Percentiles rank a stretch among this genome's conserved stretches.
Conservation (phyloP, 2,329 filamentous ascomycete genomes). For the Ophiostoma pallidulum region DNA sequence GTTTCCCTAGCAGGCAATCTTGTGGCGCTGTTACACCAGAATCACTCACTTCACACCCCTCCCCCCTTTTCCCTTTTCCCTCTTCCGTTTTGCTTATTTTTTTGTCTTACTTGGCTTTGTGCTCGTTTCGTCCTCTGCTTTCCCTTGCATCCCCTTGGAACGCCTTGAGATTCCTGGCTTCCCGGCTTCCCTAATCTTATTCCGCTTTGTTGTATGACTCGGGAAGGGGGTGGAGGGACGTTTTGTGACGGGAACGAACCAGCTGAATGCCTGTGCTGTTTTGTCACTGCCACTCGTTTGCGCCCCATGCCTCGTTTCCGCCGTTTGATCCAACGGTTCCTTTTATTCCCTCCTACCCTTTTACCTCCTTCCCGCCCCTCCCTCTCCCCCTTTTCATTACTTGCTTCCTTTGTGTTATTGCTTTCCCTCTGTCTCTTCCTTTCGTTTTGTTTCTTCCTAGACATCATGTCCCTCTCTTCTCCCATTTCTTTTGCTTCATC, state of each 20-base stretch:
- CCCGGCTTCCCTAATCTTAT: neutral
- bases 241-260: neutral
- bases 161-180: too few relatives aligned
- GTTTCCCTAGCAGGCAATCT: neutral
- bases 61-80: neutral
- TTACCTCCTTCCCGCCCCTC: neutral
- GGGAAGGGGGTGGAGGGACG: too few relatives aligned
- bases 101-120: neutral
- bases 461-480: neutral
- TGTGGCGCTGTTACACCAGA: constrained; percentile 7
- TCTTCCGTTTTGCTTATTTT: neutral
- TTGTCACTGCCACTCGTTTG: constrained; percentile 1
- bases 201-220: neutral
- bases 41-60: neutral
- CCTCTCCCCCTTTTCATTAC: neutral
- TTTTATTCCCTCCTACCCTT: neutral
- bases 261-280: too few relatives aligned
- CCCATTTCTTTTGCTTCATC: too few relatives aligned
- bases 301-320: constrained; percentile 5
- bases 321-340: neutral
- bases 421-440: neutral
- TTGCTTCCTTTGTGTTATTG: neutral
- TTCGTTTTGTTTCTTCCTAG: neutral
- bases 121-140: too few relatives aligned
- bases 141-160: too few relatives aligned